phyloP scores from a whole-genome alignment of 2,329 filamentous ascomycete species.

The Paracoccidioides lutzii region DNA sequence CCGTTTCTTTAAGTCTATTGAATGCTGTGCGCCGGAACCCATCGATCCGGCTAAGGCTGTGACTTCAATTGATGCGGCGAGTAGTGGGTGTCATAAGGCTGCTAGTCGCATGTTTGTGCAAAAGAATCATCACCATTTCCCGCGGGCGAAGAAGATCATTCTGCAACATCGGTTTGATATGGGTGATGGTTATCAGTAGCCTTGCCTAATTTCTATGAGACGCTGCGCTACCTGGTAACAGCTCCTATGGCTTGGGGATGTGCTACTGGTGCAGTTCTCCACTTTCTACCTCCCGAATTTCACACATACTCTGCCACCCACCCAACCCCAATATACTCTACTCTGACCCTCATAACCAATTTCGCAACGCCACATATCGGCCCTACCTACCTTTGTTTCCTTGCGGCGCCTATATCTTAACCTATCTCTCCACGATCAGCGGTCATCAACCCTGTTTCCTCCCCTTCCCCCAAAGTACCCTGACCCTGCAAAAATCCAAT shows the following conservation, averaged over 20 bases:
- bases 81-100: conserved; percentile 14
- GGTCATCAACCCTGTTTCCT: no score
- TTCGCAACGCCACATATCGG: no score
- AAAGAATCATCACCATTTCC: conserved; percentile 23
- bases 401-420: no score
- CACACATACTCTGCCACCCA: no score
- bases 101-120: conserved; percentile 17
- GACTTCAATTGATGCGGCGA: conserved; percentile 38
- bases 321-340: no score
- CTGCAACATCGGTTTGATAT: conserved; percentile 19
- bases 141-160: conserved; percentile 18
- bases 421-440: no score
- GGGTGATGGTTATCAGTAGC: conserved; percentile 15
- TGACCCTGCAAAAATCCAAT: no score
- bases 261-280: no score
- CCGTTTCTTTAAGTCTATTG: conserved; percentile 59
- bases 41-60: conserved; percentile 47
- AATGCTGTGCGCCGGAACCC: conserved; percentile 63
- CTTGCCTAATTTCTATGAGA: neutral
- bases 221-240: neutral
- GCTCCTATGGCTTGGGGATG: neutral
- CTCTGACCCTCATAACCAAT: no score
- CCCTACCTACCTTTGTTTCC: no score
- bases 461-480: no score
- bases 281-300: no score